Base-by-base conservation (phyloP, 768 basidiomycete species). In the Kondoa malvinella region DNA sequence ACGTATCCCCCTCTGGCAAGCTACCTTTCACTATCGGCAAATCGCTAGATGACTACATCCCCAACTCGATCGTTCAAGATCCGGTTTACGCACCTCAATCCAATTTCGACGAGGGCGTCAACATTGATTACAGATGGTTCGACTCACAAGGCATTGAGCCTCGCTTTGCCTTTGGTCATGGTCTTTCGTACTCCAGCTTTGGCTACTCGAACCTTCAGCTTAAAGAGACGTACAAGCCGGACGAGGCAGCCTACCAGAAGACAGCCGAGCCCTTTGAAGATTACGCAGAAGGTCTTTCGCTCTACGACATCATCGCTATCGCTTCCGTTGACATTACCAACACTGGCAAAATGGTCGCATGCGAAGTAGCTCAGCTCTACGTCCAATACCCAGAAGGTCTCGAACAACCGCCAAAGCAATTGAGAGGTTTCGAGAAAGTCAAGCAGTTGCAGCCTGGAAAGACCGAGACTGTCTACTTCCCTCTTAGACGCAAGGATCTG, bases 1-100 rank as follows among this genome's bases (percentile, higher is more conserved):
- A 81, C 72, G 80, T 82, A 3, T 84, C 83, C 71, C 84, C 85
- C 0, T 81, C 80, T 4, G 83, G 81, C 17, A 84, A 84, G 74
- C 78, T 85, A 8, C 78, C 77, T 15, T 78, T 77, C 70, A 77
- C 77, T 3, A 74, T 76, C 67, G 77, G 72, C 57, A 75, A 74
- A 66, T 34, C 62, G 25, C 32, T 40, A 2, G 3, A 17, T 1
- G 71, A 73, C 34, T 27, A 75, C 83, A 59, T 82, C 81, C 34
- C 57, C 0, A 56, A 65, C n/a, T 59, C 64, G 15, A 58, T 59
- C 58, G 70, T 75, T 21, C 60, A 74, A 29, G 66, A 73, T 17
- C 70, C 71, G 34, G 75, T 74, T 21, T n/a, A 65, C 32, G 66
- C 72, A 26, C 76, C 77, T 16, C 70, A 74, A 26, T 57, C 74